Conservation (phyloP, 257 asterid species). For the Nicotiana tabacum region DNA sequence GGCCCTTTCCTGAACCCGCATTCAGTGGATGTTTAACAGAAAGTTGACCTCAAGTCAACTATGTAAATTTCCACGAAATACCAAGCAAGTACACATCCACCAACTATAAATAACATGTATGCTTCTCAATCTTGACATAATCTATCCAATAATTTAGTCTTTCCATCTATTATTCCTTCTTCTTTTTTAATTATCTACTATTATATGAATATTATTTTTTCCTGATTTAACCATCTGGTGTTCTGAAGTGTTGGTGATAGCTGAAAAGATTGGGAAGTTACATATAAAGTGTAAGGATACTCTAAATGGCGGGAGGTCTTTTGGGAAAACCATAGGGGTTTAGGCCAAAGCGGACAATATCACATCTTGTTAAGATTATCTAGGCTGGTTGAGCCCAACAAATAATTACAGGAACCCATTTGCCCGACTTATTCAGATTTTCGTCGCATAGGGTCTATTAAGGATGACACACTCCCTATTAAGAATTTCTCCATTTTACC, state of each 20-base stretch:
- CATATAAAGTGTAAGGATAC: no score
- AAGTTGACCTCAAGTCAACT: background rate
- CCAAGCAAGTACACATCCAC: background rate
- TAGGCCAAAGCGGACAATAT: no score
- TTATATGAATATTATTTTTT: background rate
- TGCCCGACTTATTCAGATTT: background rate
- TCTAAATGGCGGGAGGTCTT: no score
- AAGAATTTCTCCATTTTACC: no score
- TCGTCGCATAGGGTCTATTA: background rate
- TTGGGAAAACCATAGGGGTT: no score
- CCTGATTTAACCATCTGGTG: background rate
- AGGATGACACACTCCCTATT: background rate
- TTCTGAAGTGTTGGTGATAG: background rate
- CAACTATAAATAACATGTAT: background rate
- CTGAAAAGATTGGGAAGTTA: no score
- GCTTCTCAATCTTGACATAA: background rate
- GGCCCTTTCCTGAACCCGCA: accelerated
- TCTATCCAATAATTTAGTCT: background rate
- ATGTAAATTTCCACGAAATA: background rate
- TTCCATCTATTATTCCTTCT: background rate
- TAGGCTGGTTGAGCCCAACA: no score
- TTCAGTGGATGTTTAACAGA: background rate
- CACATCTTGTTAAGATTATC: no score
- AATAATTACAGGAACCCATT: no score
- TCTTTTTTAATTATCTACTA: background rate